These are phyloP conservation scores for Saussurea involucrata DNA, from an alignment of 129 eudicot species.

Conservation along the genomic window DNA sequence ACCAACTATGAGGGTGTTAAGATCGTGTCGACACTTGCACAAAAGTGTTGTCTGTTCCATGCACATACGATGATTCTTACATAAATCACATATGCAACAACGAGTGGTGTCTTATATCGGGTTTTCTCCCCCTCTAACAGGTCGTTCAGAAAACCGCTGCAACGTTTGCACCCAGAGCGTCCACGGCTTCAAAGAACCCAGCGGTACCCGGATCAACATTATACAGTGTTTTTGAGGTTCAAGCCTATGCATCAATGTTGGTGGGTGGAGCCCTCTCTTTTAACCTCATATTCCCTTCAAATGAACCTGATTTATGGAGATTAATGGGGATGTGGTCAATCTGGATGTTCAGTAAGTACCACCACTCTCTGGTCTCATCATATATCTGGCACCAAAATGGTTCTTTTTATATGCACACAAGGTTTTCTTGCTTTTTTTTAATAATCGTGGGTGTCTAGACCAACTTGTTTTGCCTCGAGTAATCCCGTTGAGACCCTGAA, in stretches of 20 bases:
- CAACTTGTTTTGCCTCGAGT: too few relatives aligned
- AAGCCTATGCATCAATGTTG: constrained; percentile 74
- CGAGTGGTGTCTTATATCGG: not conserved
- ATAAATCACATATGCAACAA: not conserved
- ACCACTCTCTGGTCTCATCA: not conserved
- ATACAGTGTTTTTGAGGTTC: constrained; percentile 85
- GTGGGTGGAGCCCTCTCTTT: constrained; percentile 95
- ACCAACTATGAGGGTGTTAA: too few relatives aligned
- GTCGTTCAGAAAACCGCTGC: constrained; percentile 93
- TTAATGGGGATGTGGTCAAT: constrained; percentile 99
- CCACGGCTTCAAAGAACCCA: constrained; percentile 81
- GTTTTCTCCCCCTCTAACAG: constrained; percentile 30
- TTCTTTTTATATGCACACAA: not conserved
- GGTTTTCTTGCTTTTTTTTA: not conserved
- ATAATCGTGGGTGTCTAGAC: not conserved
- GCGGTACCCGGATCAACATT: constrained; percentile 77
- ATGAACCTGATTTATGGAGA: constrained; percentile 95
- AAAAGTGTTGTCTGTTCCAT: not conserved
- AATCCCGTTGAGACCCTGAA: too few relatives aligned
- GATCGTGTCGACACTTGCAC: not conserved
- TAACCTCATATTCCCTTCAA: constrained; percentile 90
- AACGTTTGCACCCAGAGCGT: constrained; percentile 95
- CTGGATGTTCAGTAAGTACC: constrained; percentile 96
- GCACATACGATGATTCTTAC: not conserved
- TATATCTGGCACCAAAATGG: not conserved